These are phyloP conservation scores for Kodamaea kakaduensis DNA, from an alignment of 805 yeast species.

Conservation along the genomic window DNA sequence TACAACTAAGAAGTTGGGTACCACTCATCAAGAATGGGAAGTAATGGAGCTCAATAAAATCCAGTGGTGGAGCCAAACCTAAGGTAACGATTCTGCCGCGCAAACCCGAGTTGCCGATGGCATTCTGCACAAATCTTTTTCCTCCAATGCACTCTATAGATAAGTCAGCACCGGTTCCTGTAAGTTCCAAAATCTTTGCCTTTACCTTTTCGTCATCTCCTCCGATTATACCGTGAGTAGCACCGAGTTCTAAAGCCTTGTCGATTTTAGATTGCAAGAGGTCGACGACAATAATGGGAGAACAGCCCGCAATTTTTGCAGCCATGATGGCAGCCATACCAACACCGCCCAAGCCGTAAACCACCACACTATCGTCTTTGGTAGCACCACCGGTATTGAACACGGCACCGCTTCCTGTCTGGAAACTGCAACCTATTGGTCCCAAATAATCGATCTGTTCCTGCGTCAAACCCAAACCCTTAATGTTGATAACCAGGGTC, in stretches of 20 bases:
- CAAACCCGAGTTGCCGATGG: constrained; percentile 9
- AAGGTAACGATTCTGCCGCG: constrained; percentile 10
- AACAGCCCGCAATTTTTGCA: constrained; percentile 12
- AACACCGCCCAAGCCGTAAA: constrained; percentile 12
- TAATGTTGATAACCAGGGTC: constrained; percentile 4
- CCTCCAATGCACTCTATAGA: constrained; percentile 12
- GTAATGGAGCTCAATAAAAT: constrained; percentile 5
- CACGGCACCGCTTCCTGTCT: constrained; percentile 11
- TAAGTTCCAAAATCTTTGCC: constrained; percentile 9
- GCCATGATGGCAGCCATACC: constrained; percentile 13
- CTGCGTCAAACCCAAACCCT: neutral
- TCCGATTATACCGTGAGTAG: constrained; percentile 10
- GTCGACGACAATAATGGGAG: constrained; percentile 10
- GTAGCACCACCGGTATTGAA: constrained; percentile 8
- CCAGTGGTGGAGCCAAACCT: constrained; percentile 8
- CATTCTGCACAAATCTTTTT: constrained; percentile 8
- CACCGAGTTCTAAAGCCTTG: constrained; percentile 10
- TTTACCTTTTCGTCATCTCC: constrained; percentile 10
- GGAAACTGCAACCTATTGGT: constrained; percentile 12
- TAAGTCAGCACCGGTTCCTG: constrained; percentile 10
- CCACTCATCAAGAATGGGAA: constrained; percentile 11
- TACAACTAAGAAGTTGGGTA: constrained; percentile 10
- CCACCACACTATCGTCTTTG: constrained; percentile 7
- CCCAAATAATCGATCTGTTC: constrained; percentile 5
- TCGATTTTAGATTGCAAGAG: constrained; percentile 9